phyloP scores from a whole-genome alignment of 2,329 filamentous ascomycete species.

The Fusarium veterinarium region DNA sequence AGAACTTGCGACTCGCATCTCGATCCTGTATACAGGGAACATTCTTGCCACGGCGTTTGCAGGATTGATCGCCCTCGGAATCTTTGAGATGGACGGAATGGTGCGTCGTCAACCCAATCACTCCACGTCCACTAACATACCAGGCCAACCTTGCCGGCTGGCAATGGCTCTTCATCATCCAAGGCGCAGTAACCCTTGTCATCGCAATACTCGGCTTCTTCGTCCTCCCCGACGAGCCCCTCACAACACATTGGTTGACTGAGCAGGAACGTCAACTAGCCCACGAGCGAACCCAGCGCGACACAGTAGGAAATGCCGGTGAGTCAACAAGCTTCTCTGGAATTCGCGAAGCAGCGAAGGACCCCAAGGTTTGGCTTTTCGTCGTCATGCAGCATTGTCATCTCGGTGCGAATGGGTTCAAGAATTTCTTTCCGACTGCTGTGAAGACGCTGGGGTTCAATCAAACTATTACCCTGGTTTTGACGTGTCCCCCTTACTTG shows the following conservation, averaged over 20 bases:
- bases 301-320: slow-evolving; percentile 57
- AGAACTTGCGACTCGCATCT: slow-evolving; percentile 55
- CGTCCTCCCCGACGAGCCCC: slow-evolving; percentile 51
- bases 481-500: slow-evolving; percentile 56
- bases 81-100: slow-evolving; percentile 49
- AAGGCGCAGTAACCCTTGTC: slow-evolving; percentile 59
- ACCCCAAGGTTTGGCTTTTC: slow-evolving; percentile 61
- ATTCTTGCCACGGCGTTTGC: slow-evolving; percentile 53
- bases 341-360: slow-evolving; percentile 56
- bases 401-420: slow-evolving; percentile 59
- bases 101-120: rapidly evolving
- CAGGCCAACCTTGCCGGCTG: slow-evolving; percentile 41
- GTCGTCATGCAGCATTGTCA: slow-evolving; percentile 63
- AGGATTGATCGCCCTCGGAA: slow-evolving; percentile 57
- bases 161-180: slow-evolving; percentile 70
- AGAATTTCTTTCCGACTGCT: slow-evolving; percentile 47
- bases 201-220: slow-evolving; percentile 41
- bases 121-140: not conserved
- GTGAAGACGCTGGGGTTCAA: slow-evolving; percentile 42
- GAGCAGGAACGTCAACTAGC: slow-evolving; percentile 57
- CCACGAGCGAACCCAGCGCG: slow-evolving; percentile 54
- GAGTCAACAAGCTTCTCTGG: slow-evolving; percentile 56
- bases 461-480: slow-evolving; percentile 42
- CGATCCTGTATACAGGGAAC: slow-evolving; percentile 58
- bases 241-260: slow-evolving; percentile 55